phyloP scores from a whole-genome alignment of 768 basidiomycete genomes.

The Plicaturopsis crispa region DNA sequence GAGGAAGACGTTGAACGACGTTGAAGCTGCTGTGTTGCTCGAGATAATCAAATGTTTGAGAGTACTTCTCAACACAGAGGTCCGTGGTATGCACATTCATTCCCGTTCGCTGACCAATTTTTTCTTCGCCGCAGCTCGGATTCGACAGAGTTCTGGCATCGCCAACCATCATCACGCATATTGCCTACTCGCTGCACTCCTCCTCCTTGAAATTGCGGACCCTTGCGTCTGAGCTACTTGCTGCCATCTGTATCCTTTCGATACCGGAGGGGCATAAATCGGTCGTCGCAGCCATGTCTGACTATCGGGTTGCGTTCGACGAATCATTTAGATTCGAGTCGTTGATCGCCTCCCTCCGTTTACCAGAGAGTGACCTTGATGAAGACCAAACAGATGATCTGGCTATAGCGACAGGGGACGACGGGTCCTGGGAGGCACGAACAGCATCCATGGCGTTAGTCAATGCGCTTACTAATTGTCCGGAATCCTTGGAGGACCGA shows the following conservation, averaged over 20 bases:
- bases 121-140: slow-evolving; percentile 57
- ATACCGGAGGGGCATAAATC: slow-evolving; percentile 62
- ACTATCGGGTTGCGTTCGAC: slow-evolving; percentile 62
- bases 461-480: slow-evolving; percentile 73
- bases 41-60: slow-evolving; percentile 78
- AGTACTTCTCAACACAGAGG: slow-evolving; percentile 80
- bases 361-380: slow-evolving; percentile 35
- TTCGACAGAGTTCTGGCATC: slow-evolving; percentile 60
- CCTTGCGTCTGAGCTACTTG: slow-evolving; percentile 69
- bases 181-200: slow-evolving; percentile 63
- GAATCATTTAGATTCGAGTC: slow-evolving; percentile 79
- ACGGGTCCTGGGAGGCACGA: slow-evolving; percentile 73
- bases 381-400: slow-evolving; percentile 22
- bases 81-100: no score
- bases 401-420: slow-evolving; percentile 47
- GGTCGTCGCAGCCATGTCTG: slow-evolving; percentile 73
- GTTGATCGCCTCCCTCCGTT: slow-evolving; percentile 54
- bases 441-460: slow-evolving; percentile 69
- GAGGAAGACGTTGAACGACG: slow-evolving; percentile 49
- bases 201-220: slow-evolving; percentile 63
- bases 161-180: slow-evolving; percentile 60
- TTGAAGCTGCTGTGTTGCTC: slow-evolving; percentile 58
- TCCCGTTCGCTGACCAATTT: slow-evolving; percentile 9
- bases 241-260: slow-evolving; percentile 76
- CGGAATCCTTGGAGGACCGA: slow-evolving; percentile 72